Conservation (phyloP, 2,329 filamentous ascomycete genomes). For the Pseudocercospora fijiensis region DNA sequence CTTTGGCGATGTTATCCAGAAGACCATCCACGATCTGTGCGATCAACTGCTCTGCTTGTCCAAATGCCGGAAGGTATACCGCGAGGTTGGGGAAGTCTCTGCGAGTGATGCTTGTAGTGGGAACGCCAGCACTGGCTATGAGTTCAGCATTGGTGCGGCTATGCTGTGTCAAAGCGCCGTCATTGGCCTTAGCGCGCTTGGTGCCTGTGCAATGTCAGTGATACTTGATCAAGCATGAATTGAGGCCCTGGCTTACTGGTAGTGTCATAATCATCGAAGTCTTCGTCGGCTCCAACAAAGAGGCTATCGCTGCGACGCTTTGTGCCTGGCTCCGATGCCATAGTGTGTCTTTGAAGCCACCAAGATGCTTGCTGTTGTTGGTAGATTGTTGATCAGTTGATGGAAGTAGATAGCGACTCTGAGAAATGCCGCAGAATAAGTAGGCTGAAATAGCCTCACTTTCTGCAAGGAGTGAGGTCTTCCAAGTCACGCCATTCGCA, state of each 20-base stretch:
- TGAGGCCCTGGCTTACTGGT: neutral
- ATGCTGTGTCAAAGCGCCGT: neutral
- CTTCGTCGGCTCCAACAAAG: neutral
- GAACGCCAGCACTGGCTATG: neutral
- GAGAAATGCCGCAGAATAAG: neutral
- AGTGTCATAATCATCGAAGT: neutral
- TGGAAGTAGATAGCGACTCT: neutral
- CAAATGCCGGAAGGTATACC: neutral
- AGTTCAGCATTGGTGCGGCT: neutral
- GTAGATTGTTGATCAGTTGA: neutral
- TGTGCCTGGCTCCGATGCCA: neutral
- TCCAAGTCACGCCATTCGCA: neutral
- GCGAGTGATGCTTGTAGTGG: neutral
- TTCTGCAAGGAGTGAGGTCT: neutral
- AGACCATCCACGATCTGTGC: neutral
- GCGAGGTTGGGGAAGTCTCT: neutral
- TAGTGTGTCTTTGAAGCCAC: neutral
- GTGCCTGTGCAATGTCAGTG: neutral
- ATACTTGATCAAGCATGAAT: neutral
- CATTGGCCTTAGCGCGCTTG: neutral
- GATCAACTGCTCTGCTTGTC: slow-evolving; percentile 3
- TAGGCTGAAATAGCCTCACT: neutral
- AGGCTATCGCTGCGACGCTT: neutral
- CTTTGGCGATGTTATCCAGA: neutral
- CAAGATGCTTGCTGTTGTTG: neutral